Base-by-base conservation (phyloP, 2,329 filamentous ascomycete species). In the Ceratocystis colombiana region DNA sequence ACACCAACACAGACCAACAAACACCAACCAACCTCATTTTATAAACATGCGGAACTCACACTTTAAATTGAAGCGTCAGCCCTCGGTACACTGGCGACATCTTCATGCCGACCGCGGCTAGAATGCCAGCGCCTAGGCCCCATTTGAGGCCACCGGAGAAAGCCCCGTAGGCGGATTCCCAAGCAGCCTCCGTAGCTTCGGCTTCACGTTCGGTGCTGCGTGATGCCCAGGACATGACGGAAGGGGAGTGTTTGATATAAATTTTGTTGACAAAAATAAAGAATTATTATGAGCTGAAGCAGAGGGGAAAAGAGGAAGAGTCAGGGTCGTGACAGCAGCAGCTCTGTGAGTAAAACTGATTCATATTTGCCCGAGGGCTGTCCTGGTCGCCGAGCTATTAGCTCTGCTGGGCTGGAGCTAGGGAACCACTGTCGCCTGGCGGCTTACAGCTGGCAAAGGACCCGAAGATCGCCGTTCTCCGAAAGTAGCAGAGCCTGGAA, bases 41-140 rank as follows among this genome's bases (percentile, higher is more conserved):
- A 20, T 30, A 8, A 25, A 30, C 7, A 46, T 2, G 6, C 17
- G 10, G 44, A 33, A 77, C 84, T 72, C 80, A 89, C 87, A 88
- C 84, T 77, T 90, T 90, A 76, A 90, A 90, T 73, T 90, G 88
- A 62, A 89, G 77, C 1, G 88, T 90, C 69, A 88, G 76, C 1
- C 85, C 82, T 25, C 88, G 82, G 73, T 92, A 93, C 22, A 92
- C 72, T 0, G 89, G 89, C 64, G 85, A 89, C 71, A 85, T 80
- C 25, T 78, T 76, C 69, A 84, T 87, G 20, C 84, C 88, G 5
- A 84, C 71, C 25, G 78, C 85, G 22, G 82, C 86, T 6, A 89
- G 77, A 28, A 87, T 73, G 0, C 82, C 86, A 17, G 83, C 81
- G 67, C 80, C 84, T n/a, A 82, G 76, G 66, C 88, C 89, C 87